Evolutionary conservation across 768 basidiomycete genomes (phyloP).

Genomic region (Kondoa malvinella): DNA sequence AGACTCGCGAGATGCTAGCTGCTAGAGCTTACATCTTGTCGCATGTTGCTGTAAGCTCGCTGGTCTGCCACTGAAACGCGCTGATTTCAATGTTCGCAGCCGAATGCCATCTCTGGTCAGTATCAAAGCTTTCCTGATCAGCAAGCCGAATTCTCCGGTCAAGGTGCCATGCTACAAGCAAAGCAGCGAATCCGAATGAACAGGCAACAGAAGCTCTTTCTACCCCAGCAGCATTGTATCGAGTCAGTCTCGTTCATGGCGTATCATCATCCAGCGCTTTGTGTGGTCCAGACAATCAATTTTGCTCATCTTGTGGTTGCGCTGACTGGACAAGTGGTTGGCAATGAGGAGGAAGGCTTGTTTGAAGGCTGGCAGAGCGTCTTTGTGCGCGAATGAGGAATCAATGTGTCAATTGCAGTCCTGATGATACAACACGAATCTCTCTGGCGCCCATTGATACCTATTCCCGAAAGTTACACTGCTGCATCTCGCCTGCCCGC

Average conservation of each 20-base stretch:
- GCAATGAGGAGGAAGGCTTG: conserved; percentile 4
- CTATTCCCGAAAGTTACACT: too few relatives aligned
- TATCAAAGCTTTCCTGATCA: conserved; percentile 1
- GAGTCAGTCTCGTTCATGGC: neutral
- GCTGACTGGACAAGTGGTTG: neutral
- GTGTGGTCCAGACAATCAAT: conserved; percentile 1
- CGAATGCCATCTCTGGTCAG: neutral
- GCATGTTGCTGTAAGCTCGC: neutral
- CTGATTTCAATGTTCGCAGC: neutral
- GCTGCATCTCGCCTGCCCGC: too few relatives aligned
- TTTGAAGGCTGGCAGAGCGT: neutral
- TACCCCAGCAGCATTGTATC: neutral
- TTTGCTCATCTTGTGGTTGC: neutral
- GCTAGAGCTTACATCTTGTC: conserved; percentile 9
- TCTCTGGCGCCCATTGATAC: too few relatives aligned
- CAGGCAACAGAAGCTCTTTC: neutral
- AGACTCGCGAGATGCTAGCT: neutral
- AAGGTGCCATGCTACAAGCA: neutral
- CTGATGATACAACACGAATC: too few relatives aligned
- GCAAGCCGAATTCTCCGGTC: neutral
- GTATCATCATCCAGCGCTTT: neutral
- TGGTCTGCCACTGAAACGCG: too few relatives aligned
- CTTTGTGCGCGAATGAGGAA: too few relatives aligned
- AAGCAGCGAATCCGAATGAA: neutral
- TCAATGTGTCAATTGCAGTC: too few relatives aligned